Percentiles rank a stretch among this genome's conserved stretches.
phyloP scores from a whole-genome alignment of 2,329 filamentous ascomycete species.

The Colletotrichum salicis region DNA sequence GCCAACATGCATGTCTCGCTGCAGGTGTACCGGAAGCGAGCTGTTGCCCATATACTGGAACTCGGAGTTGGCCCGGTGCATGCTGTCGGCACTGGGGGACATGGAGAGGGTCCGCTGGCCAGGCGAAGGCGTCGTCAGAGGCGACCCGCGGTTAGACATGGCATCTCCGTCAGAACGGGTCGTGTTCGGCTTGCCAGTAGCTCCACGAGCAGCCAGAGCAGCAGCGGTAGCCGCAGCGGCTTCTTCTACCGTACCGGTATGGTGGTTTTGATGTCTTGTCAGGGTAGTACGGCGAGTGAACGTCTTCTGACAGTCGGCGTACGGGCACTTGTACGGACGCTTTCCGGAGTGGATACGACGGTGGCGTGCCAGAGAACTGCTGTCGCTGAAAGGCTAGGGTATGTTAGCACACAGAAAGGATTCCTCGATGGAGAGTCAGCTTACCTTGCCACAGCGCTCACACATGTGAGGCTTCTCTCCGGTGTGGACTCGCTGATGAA shows the following conservation, averaged over 20 bases:
- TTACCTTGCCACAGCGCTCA: constrained; percentile 93
- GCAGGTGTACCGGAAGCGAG: constrained; percentile 84
- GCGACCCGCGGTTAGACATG: constrained; percentile 77
- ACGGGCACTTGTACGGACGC: constrained; percentile 96
- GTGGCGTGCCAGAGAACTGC: constrained; percentile 91
- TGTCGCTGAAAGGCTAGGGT: constrained; percentile 90
- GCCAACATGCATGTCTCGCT: constrained; percentile 76
- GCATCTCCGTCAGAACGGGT: constrained; percentile 77
- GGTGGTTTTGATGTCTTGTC: constrained; percentile 94
- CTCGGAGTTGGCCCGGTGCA: constrained; percentile 73
- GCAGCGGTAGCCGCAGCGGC: constrained; percentile 89
- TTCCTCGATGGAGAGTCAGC: not conserved
- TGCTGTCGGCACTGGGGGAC: constrained; percentile 77
- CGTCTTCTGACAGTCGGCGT: constrained; percentile 97
- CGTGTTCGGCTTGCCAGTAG: constrained; percentile 52
- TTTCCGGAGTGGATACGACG: constrained; percentile 95
- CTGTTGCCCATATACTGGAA: constrained; percentile 83
- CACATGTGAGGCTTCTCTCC: constrained; percentile 99
- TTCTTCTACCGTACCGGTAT: constrained; percentile 94
- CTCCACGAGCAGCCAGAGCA: constrained; percentile 72
- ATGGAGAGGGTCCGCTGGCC: constrained; percentile 82
- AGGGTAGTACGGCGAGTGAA: constrained; percentile 96
- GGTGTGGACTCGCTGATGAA: constrained; percentile 94
- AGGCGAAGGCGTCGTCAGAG: constrained; percentile 83
- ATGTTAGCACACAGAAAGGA: constrained; percentile 35